Base-by-base conservation (phyloP, 441 rosid genomes). In the Populus hybrid region DNA sequence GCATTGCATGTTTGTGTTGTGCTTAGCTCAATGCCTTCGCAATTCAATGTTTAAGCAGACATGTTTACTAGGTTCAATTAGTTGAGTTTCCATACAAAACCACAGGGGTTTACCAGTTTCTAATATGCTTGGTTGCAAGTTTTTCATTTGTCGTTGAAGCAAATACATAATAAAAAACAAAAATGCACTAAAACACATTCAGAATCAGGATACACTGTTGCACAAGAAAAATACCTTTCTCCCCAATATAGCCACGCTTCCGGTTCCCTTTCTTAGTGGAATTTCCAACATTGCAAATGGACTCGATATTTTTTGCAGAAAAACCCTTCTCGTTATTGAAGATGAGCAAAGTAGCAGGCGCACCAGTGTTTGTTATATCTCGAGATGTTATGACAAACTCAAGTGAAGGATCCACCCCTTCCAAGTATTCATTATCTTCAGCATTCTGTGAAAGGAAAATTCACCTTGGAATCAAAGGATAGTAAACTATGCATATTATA, bases 341-440 rank as follows among this genome's bases (percentile, higher is more conserved):
- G 12, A 83, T 67, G 26, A 81, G 36, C 74, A 83, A 50, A 20
- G 86, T 85, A 16, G 83, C 74, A 1, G 76, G 85, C 10, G 86
- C 86, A 72, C 85, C 83, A 18, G 69, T 71, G 46, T 54, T 76
- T 14, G 85, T 83, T 65, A 85, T 77, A 73, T 83, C 83, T 36
- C 23, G 63, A 14, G 67, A 26, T 4, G 84, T 83, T 8, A 85
- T 30, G 7, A 85, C 78, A 40, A 85, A 85, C 73, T 85, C 83
- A 1, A 83, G 81, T 2, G 84, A 76, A 63, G 88, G 83, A 16
- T 77, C 78, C 6, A 79, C 86, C 18, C 76, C 80, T 42, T n/a
- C 70, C 66, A 74, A 59, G 74, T 81, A 85, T 32, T 72, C 81
- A 46, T 85, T 83, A 24, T 85, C 88, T 35, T 85, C 83, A 0